Conservation (phyloP, 257 asterid genomes). For the Petunia axillaris region DNA sequence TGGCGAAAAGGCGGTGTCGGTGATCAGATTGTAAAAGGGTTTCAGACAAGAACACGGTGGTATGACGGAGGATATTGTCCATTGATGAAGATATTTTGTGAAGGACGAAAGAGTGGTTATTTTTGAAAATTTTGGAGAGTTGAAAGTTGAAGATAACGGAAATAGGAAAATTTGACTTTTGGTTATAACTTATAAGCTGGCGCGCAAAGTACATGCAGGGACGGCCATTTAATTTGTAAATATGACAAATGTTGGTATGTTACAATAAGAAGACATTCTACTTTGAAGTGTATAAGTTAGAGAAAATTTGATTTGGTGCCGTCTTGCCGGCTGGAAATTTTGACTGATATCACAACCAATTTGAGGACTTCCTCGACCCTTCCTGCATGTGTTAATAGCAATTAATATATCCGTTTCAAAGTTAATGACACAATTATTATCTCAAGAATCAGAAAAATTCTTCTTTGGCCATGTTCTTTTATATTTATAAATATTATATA, state of each 20-base stretch:
- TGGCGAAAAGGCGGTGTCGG: slow-evolving; percentile 53
- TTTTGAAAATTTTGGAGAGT: background rate
- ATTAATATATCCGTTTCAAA: no score
- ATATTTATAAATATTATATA: no score
- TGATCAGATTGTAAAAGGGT: slow-evolving; percentile 48
- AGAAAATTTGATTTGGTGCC: slow-evolving; percentile 3
- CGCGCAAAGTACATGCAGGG: slow-evolving; percentile 27
- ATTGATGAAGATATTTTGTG: slow-evolving; percentile 31
- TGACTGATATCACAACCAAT: background rate
- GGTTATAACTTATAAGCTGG: background rate
- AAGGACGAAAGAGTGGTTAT: background rate
- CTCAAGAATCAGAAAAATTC: no score
- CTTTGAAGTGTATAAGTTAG: background rate
- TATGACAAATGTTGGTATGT: background rate
- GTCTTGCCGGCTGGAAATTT: slow-evolving; percentile 14
- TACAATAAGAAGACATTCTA: background rate
- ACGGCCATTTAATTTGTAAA: background rate
- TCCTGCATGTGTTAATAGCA: no score
- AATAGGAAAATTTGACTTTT: background rate
- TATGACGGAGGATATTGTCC: slow-evolving; percentile 58
- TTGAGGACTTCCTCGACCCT: no score
- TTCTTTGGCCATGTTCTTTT: no score
- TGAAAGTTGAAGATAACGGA: background rate
- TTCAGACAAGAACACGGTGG: slow-evolving; percentile 52
- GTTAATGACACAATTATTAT: no score